Percentiles rank a stretch among this genome's conserved stretches.
phyloP scores from a whole-genome alignment of 2,329 filamentous ascomycete species.

The Botryosphaeria dothidea region DNA sequence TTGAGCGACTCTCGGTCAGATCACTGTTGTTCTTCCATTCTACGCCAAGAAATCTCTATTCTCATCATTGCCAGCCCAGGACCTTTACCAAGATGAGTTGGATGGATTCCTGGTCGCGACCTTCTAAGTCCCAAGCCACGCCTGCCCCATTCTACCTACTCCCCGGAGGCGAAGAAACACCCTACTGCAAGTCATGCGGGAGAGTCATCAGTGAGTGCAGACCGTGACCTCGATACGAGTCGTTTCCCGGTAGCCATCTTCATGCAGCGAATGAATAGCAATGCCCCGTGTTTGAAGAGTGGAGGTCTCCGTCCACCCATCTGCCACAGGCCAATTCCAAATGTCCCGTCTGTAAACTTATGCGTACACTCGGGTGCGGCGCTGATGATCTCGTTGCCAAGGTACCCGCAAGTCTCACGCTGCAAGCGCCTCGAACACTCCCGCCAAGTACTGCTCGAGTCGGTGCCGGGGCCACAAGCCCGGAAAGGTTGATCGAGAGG shows the following conservation, averaged over 20 bases:
- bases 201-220: slow-evolving; percentile 50
- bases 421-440: slow-evolving; percentile 30
- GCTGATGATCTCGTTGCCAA: not conserved
- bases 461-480: slow-evolving; percentile 56
- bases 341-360: not conserved
- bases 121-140: slow-evolving; percentile 41
- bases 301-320: not conserved
- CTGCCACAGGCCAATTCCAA: not conserved
- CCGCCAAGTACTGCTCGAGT: slow-evolving; percentile 59
- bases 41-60: not conserved
- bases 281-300: not conserved
- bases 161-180: slow-evolving; percentile 47
- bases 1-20: not conserved
- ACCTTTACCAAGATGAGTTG: slow-evolving; percentile 42
- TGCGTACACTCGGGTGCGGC: not conserved
- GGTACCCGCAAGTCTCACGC: slow-evolving; percentile 32
- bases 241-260: not conserved
- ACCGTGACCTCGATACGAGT: not conserved
- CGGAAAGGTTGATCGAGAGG: slow-evolving; percentile 50
- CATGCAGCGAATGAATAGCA: not conserved
- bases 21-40: not conserved
- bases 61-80: not conserved
- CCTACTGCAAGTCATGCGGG: slow-evolving; percentile 61
- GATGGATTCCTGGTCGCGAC: slow-evolving; percentile 53
- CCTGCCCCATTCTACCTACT: slow-evolving; percentile 59